Conservation (phyloP, 2,329 filamentous ascomycete species). For the Coniochaeta hoffmannii region DNA sequence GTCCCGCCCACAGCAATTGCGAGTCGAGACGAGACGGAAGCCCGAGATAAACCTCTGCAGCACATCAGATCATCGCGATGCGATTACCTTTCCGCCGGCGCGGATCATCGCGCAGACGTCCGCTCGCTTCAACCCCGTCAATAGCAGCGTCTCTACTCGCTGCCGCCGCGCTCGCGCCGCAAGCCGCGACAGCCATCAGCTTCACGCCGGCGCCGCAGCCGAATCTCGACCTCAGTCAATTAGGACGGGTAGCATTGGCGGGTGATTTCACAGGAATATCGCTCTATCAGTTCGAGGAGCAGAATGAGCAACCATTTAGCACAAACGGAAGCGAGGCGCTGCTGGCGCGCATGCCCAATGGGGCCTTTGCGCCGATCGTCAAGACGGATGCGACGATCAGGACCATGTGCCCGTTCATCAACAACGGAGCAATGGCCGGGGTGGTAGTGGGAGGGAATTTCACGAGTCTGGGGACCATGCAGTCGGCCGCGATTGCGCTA, state of each 20-base stretch:
- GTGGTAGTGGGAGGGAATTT: conserved; percentile 93
- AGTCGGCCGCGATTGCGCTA: conserved; percentile 72
- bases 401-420: conserved; percentile 75
- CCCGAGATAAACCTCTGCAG: conserved; percentile 3
- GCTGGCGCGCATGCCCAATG: conserved; percentile 76
- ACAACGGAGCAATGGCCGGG: conserved; percentile 60
- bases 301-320: conserved; percentile 59
- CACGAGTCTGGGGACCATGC: conserved; percentile 72
- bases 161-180: conserved; percentile 31
- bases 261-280: conserved; percentile 92
- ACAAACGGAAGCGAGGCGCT: conserved; percentile 77
- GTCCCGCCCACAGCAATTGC: background rate
- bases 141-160: conserved; percentile 21
- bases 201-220: conserved; percentile 58
- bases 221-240: conserved; percentile 67
- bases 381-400: conserved; percentile 78
- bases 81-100: conserved; percentile 36
- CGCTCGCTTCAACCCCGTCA: conserved; percentile 16
- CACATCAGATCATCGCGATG: conserved; percentile 29
- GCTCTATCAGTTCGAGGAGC: conserved; percentile 76
- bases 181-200: conserved; percentile 37
- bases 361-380: conserved; percentile 66
- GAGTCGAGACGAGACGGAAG: background rate
- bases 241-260: conserved; percentile 78
- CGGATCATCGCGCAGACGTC: conserved; percentile 30